Percentiles rank a stretch among this genome's conserved stretches.
These are phyloP conservation scores for Exobasidium cylindrosporum DNA, from an alignment of 1,284 basidiomycete species.

Conservation along the genomic window DNA sequence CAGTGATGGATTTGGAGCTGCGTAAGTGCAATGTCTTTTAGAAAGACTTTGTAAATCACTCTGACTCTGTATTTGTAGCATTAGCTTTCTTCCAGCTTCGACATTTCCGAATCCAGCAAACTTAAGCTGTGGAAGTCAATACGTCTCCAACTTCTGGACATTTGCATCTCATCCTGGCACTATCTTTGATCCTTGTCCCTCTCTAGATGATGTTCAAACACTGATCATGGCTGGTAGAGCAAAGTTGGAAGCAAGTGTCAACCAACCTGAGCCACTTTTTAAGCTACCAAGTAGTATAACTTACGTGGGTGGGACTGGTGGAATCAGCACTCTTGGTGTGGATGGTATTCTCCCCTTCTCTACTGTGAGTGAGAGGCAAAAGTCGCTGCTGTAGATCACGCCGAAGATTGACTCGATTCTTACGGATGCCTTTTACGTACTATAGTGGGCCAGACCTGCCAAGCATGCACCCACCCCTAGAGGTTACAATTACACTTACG, in stretches of 20 bases:
- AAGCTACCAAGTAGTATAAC: conserved; percentile 11
- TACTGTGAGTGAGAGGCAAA: no score
- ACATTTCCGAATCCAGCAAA: conserved; percentile 13
- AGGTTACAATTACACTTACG: conserved; percentile 9
- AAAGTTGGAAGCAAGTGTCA: conserved; percentile 10
- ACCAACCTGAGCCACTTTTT: conserved; percentile 4
- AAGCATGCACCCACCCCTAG: neutral
- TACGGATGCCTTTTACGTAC: no score
- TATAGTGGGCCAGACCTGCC: conserved; percentile 1
- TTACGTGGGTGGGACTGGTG: conserved; percentile 8
- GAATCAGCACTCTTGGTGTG: neutral
- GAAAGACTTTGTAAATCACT: no score
- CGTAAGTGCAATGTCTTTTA: no score
- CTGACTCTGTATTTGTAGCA: neutral
- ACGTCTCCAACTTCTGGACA: conserved; percentile 10
- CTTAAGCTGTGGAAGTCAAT: neutral
- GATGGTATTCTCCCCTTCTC: neutral
- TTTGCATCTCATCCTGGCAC: conserved; percentile 6
- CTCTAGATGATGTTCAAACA: conserved; percentile 12
- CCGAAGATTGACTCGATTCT: no score
- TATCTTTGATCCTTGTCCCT: conserved; percentile 13
- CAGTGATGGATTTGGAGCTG: neutral
- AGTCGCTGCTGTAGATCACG: no score
- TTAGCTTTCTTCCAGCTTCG: conserved; percentile 3
- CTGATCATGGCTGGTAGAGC: conserved; percentile 7